phyloP scores from a whole-genome alignment of 768 basidiomycete genomes.

The Suillus lakei region DNA sequence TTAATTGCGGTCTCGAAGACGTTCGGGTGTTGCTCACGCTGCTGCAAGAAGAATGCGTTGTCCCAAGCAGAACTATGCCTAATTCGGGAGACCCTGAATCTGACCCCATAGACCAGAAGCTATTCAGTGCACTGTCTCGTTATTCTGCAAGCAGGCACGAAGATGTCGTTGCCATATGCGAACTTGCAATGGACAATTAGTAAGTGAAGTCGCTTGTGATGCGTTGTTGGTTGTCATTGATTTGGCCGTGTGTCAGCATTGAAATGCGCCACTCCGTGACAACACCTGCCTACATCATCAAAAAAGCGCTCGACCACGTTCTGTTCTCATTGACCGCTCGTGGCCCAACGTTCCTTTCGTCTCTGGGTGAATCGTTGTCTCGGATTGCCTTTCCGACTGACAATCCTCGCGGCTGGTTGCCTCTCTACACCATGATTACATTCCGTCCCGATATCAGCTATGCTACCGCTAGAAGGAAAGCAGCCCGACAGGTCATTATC shows the following conservation, averaged over 20 bases:
- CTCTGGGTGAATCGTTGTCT: constrained; percentile 51
- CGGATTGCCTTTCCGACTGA: constrained; percentile 61
- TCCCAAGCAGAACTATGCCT: constrained; percentile 41
- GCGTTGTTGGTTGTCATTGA: constrained; percentile 30
- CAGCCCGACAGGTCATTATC: constrained; percentile 68
- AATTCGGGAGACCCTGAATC: constrained; percentile 29
- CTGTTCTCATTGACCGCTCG: constrained; percentile 65
- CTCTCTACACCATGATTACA: constrained; percentile 97
- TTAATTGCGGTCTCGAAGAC: constrained; percentile 98
- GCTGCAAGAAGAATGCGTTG: constrained; percentile 73
- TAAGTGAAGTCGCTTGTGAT: constrained; percentile 49
- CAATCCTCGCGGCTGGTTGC: constrained; percentile 81
- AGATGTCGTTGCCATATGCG: constrained; percentile 88
- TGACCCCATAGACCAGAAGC: constrained; percentile 52
- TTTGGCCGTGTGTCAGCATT: constrained; percentile 53
- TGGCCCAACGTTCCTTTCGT: constrained; percentile 49
- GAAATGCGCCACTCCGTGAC: constrained; percentile 96
- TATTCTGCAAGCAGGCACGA: constrained; percentile 86
- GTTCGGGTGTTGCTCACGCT: constrained; percentile 85
- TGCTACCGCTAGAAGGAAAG: constrained; percentile 73
- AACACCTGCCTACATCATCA: constrained; percentile 77
- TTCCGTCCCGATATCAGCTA: constrained; percentile 97
- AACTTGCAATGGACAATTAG: constrained; percentile 98
- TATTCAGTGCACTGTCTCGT: constrained; percentile 69
- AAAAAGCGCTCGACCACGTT: constrained; percentile 79